phyloP scores from a whole-genome alignment of 2,329 filamentous ascomycete genomes.

The Chalara sp. region DNA sequence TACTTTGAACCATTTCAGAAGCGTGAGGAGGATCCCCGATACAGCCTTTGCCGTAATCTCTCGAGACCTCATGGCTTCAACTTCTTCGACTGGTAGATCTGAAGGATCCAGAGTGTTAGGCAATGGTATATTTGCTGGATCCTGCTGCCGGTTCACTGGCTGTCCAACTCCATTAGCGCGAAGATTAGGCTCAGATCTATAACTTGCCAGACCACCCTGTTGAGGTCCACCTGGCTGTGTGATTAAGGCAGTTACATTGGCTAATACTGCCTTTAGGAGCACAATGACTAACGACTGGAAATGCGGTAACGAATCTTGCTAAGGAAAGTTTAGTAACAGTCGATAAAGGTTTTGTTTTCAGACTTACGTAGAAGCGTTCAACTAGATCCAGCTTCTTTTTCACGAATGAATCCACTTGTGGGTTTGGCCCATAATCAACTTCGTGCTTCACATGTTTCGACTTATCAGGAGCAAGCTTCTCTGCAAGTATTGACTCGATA shows the following conservation, averaged over 20 bases:
- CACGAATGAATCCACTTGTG: slow-evolving; percentile 44
- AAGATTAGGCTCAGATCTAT: slow-evolving; percentile 21
- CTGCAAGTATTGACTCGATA: slow-evolving; percentile 30
- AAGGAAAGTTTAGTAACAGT: slow-evolving; percentile 12
- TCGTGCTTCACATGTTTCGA: slow-evolving; percentile 32
- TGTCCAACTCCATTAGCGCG: slow-evolving; percentile 17
- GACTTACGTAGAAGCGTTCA: slow-evolving; percentile 75
- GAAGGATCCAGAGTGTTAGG: slow-evolving; percentile 22
- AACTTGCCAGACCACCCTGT: slow-evolving; percentile 15
- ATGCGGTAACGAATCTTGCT: slow-evolving; percentile 73
- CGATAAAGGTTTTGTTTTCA: slow-evolving; percentile 20
- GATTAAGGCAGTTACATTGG: slow-evolving; percentile 84
- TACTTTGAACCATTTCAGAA: slow-evolving; percentile 93
- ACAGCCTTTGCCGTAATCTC: slow-evolving; percentile 90
- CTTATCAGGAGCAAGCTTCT: slow-evolving; percentile 33
- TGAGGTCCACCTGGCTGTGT: slow-evolving; percentile 38
- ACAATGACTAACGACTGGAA: slow-evolving; percentile 92
- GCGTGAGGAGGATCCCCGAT: slow-evolving; percentile 78
- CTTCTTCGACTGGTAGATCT: slow-evolving; percentile 61
- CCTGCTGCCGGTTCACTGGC: slow-evolving; percentile 19
- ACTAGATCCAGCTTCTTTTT: slow-evolving; percentile 64
- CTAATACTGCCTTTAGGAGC: slow-evolving; percentile 78
- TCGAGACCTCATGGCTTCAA: slow-evolving; percentile 72
- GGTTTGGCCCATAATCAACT: slow-evolving; percentile 44
- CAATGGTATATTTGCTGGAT: slow-evolving; percentile 22